phyloP scores from a whole-genome alignment of 2,329 filamentous ascomycete genomes.

The Xylariomycetidae sp. region DNA sequence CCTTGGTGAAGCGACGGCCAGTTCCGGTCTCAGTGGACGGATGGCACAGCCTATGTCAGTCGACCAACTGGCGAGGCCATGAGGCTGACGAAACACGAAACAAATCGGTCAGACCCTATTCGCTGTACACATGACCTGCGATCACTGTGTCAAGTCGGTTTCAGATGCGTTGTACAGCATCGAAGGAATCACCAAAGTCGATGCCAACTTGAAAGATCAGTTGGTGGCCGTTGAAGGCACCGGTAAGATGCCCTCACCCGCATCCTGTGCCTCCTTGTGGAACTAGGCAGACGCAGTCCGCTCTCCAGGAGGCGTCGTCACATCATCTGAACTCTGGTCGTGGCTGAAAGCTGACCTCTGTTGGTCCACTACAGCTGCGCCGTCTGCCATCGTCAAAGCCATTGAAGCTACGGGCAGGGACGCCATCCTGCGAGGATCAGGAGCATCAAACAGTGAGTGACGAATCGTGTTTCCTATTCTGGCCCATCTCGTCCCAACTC shows the following conservation, averaged over 20 bases:
- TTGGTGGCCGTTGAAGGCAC: constrained; percentile 81
- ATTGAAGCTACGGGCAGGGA: constrained; percentile 88
- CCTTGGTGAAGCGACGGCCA: not conserved
- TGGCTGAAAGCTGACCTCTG: constrained; percentile 8
- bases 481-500: constrained; percentile 2
- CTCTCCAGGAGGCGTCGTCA: constrained; percentile 6
- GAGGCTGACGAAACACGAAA: constrained; percentile 24
- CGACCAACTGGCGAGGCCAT: too few relatives aligned
- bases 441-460: constrained; percentile 71
- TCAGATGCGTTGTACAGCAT: constrained; percentile 72
- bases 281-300: not conserved
- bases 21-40: too few relatives aligned
- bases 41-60: too few relatives aligned
- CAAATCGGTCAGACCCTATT: constrained; percentile 67
- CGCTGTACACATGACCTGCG: constrained; percentile 88
- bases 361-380: constrained; percentile 52
- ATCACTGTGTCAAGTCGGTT: constrained; percentile 81
- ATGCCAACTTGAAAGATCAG: constrained; percentile 77
- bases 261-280: not conserved
- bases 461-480: constrained; percentile 13
- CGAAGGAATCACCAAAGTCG: constrained; percentile 73
- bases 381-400: constrained; percentile 80
- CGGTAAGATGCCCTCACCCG: constrained; percentile 35
- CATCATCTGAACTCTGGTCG: constrained; percentile 16
- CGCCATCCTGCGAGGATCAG: constrained; percentile 87